Base-by-base conservation (phyloP, 768 basidiomycete genomes). In the Ramaria rubella region DNA sequence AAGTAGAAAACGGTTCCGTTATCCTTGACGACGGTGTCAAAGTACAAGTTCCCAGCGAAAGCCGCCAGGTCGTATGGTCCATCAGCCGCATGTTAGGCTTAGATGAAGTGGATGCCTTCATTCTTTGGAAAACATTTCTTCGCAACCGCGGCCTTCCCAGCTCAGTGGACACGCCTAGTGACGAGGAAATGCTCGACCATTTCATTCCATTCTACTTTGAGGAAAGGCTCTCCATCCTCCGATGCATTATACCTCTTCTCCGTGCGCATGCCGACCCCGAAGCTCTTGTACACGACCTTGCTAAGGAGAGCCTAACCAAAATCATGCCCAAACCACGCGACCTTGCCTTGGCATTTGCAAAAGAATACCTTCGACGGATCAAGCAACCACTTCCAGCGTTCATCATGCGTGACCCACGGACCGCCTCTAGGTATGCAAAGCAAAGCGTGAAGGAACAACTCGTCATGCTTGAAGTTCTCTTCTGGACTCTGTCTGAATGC, bases 401-500 rank as follows among this genome's bases (percentile, higher is more conserved):
- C 11, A 68, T 76, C 21, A 68, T 61, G n/a, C 68, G 70, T 2
- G 77, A 87, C 60, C 84, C 83, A 17, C 77, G 75, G 59, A 73
- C 75, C 17, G 83, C 81, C 9, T 77, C 82, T n/a, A 68, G 71
- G 38, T 87, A 84, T 81, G 85, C 80, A 36, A 88, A 86, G 71
- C 85, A 91, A 68, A 86, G 81, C 63, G 65, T 78, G 30, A 81
- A 79, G 63, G 86, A 94, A 64, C 94, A 95, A 67, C 72, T 92
- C 40, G 82, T 84, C 11, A 66, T 93, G 42, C 72, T 96, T 49
- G 91, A 96, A 61, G 81, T 94, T 31, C 75, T 96, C 44, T 97
- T 96, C 69, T 90, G 90, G 82, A 78, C 83, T 4, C 85, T 93
- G 80, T 94, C 87, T 83, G 82, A 80, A 12, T 85, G 82, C 57